phyloP scores from a whole-genome alignment of 208 protist genomes.

The Angomonas ambiguus region DNA sequence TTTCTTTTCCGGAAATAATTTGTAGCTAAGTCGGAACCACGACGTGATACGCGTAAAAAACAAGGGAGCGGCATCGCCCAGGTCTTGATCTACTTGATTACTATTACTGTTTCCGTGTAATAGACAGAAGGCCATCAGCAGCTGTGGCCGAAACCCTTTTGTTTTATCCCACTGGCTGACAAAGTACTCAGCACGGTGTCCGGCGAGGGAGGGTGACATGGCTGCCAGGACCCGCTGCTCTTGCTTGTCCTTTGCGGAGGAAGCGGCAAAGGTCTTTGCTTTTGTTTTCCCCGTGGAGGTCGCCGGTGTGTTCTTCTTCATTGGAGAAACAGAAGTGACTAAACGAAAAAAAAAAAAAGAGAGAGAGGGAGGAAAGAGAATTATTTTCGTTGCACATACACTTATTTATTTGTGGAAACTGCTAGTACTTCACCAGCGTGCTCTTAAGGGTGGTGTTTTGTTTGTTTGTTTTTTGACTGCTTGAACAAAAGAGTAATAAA shows the following conservation, averaged over 20 bases:
- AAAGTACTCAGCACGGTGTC: slow-evolving; percentile 57
- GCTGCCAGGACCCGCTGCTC: slow-evolving; percentile 19
- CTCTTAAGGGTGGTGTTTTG: too few species aligned
- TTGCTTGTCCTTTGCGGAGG: slow-evolving; percentile 1
- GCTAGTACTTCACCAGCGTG: too few species aligned
- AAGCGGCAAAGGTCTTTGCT: background rate
- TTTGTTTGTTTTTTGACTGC: too few species aligned
- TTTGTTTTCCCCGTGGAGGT: background rate
- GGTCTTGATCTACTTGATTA: slow-evolving; percentile 50
- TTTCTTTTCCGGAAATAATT: slow-evolving; percentile 4
- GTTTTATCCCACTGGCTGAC: slow-evolving; percentile 67
- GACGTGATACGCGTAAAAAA: slow-evolving; percentile 79
- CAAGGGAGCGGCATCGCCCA: slow-evolving; percentile 73
- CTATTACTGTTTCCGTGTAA: slow-evolving; percentile 68
- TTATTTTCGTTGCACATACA: too few species aligned
- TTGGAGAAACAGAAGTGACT: background rate
- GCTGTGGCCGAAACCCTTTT: slow-evolving; percentile 24
- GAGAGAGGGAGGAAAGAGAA: slow-evolving; percentile 7
- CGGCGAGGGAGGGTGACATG: slow-evolving; percentile 22
- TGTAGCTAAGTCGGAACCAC: slow-evolving; percentile 78
- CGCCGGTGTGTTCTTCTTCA: background rate
- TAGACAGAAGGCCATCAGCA: slow-evolving; percentile 63
- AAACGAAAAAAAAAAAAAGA: background rate
- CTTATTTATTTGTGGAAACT: too few species aligned
- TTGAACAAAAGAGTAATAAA: background rate